Evolutionary conservation across 2,329 filamentous ascomycete genomes (phyloP), one percentile per base, ranked within the genome.

Genomic region (Ophiosphaerella narmari): DNA sequence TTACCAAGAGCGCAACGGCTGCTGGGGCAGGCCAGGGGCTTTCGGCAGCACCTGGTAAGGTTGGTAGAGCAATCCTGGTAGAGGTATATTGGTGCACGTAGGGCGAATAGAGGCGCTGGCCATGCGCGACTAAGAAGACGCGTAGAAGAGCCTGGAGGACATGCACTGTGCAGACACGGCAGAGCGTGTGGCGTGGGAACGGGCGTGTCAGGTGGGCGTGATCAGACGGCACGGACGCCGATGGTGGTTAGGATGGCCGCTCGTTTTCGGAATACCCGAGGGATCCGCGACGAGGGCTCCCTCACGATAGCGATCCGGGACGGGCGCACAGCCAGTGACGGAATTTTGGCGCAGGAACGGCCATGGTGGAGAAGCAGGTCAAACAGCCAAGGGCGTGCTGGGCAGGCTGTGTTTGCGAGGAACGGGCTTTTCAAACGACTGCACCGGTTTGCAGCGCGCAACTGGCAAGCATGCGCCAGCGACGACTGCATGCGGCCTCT

Each of bases 181-280:
- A 34, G 38, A 34, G 29, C 23, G 32, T 50, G 23, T 48, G 53
- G 46, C 47, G 58, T 55, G 46, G 46, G 44, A 52, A 54, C 52
- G 54, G 50, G 50, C 58, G 63, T 55, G 49, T 64, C 60, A 63
- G 52, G 53, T 56, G 59, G 53, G 50, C 49, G 53, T 53, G 60
- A 60, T 59, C 57, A 55, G 56, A 59, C 59, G 55, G 60, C 59
- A 65, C 59, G 60, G 63, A 60, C 65, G 46, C 54, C 53, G 64
- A 61, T 62, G 58, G 52, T 59, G 55, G 57, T 57, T 46, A 55
- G 60, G 60, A 65, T 63, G 60, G 62, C 11, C 7, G 26, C 60
- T 63, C 58, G 54, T 58, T 46, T 43, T 67, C 62, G 67, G 62
- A 56, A 59, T 52, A 59, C 52, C 63, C 67, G 62, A 65, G 59